These are phyloP conservation scores for Rhizopogon roseolus DNA, from an alignment of 768 basidiomycete species.

Conservation along the genomic window DNA sequence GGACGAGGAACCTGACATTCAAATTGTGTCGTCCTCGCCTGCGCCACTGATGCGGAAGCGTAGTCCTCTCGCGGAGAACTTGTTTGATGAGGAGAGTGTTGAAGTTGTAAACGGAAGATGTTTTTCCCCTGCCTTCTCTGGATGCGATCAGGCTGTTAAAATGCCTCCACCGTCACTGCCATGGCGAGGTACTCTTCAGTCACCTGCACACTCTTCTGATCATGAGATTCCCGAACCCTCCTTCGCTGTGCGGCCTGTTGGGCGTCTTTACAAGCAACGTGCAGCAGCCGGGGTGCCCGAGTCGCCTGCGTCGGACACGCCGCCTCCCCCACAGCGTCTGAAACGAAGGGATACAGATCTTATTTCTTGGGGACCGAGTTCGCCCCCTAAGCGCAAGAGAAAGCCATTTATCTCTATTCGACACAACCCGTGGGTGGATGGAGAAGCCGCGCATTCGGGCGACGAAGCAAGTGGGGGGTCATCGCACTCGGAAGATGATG, in stretches of 20 bases:
- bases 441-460: constrained; percentile 75
- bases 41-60: constrained; percentile 8
- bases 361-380: constrained; percentile 11
- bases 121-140: constrained; percentile 2
- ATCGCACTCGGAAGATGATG: constrained; percentile 47
- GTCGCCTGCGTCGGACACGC: constrained; percentile 27
- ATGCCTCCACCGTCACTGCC: constrained; percentile 35
- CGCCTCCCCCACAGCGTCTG: constrained; percentile 25
- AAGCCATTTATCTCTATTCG: constrained; percentile 30
- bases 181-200: constrained; percentile 16
- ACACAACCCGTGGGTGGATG: constrained; percentile 50
- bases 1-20: constrained; percentile 52
- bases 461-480: constrained; percentile 68
- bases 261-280: constrained; percentile 25
- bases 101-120: constrained; percentile 20
- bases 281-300: constrained; percentile 13
- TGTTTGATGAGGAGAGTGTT: constrained; percentile 17
- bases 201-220: constrained; percentile 15
- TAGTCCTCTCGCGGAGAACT: not conserved
- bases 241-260: constrained; percentile 40
- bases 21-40: constrained; percentile 52
- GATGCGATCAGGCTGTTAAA: constrained; percentile 7
- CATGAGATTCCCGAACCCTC: constrained; percentile 33
- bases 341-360: constrained; percentile 25
- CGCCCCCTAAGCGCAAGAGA: constrained; percentile 13